phyloP scores from a whole-genome alignment of 2,329 filamentous ascomycete species.

The Talaromyces pinophilus region DNA sequence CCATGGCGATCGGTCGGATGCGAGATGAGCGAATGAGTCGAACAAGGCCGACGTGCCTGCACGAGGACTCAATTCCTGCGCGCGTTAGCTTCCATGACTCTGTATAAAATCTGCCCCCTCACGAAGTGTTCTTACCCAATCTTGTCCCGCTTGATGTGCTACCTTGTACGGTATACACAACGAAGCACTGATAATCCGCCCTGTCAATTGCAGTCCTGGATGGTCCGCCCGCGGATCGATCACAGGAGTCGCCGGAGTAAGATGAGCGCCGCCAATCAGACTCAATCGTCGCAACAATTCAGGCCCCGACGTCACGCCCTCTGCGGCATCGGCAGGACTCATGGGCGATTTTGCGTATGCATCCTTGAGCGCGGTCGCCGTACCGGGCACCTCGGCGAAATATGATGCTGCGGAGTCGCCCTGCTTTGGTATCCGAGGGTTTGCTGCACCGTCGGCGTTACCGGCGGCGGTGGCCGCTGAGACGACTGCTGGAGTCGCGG shows the following conservation, averaged over 20 bases:
- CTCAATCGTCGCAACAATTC: conserved; percentile 58
- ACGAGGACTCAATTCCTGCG: conserved; percentile 70
- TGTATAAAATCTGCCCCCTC: no score
- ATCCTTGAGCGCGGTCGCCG: conserved; percentile 24
- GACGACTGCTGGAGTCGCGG: conserved; percentile 32
- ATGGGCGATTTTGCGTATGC: conserved; percentile 28
- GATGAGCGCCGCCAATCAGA: conserved; percentile 37
- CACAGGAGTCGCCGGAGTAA: conserved; percentile 46
- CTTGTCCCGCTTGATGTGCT: conserved; percentile 52
- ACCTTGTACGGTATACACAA: conserved; percentile 65
- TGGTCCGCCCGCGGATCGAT: conserved; percentile 58
- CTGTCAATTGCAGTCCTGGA: conserved; percentile 60
- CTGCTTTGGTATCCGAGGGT: conserved; percentile 23
- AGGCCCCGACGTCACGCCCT: conserved; percentile 49
- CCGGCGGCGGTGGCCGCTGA: conserved; percentile 24
- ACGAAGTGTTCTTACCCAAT: conserved; percentile 53
- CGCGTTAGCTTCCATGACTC: conserved; percentile 3
- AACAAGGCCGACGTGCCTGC: conserved; percentile 89
- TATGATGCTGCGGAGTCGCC: conserved; percentile 33
- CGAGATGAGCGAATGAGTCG: conserved; percentile 84
- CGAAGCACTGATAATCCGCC: conserved; percentile 64
- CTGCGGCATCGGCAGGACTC: conserved; percentile 46
- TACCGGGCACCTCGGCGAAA: conserved; percentile 32
- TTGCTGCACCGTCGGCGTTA: conserved; percentile 7
- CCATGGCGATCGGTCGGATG: conserved; percentile 81